A percentile compares a stretch with the other conserved stretches of the same genome.
These are phyloP conservation scores for Stentor roeselii DNA, from an alignment of 73 alveolate genomes.

Conservation along the genomic window DNA sequence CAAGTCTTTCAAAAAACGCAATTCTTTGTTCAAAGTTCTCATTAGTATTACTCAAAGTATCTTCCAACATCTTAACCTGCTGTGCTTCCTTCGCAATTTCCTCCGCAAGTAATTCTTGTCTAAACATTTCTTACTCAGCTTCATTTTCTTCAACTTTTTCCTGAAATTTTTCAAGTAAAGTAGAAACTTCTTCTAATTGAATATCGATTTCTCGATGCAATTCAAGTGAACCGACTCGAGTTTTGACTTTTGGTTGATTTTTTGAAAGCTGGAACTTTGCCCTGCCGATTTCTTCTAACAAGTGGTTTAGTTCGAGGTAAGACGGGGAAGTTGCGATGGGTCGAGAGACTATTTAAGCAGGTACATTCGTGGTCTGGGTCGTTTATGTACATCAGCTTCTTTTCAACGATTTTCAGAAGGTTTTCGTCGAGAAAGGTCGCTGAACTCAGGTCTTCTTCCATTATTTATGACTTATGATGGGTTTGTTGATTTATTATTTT, in stretches of 20 bases:
- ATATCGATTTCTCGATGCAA: conserved; percentile 19
- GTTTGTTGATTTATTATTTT: too few relatives aligned
- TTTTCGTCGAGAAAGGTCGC: conserved; percentile 5
- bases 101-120: conserved; percentile 13
- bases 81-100: neutral
- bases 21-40: neutral
- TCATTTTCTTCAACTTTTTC: conserved; percentile 21
- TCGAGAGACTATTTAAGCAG: neutral
- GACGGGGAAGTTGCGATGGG: neutral
- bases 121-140: neutral
- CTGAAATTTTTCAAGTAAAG: conserved; percentile 8
- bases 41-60: neutral
- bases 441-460: neutral
- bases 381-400: conserved; percentile 9
- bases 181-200: conserved; percentile 6
- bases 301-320: neutral
- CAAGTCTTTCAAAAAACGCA: neutral
- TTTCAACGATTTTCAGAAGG: conserved; percentile 14
- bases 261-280: neutral
- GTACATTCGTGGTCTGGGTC: conserved; percentile 5
- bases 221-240: neutral
- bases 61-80: conserved; percentile 8
- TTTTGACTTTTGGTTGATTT: neutral
- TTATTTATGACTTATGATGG: neutral
- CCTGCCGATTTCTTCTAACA: neutral